A percentile compares a stretch with the other conserved stretches of the same genome.
Evolutionary conservation across 495 filamentous ascomycete species (phyloP).

Genomic region (Tuber umbilicatum): DNA sequence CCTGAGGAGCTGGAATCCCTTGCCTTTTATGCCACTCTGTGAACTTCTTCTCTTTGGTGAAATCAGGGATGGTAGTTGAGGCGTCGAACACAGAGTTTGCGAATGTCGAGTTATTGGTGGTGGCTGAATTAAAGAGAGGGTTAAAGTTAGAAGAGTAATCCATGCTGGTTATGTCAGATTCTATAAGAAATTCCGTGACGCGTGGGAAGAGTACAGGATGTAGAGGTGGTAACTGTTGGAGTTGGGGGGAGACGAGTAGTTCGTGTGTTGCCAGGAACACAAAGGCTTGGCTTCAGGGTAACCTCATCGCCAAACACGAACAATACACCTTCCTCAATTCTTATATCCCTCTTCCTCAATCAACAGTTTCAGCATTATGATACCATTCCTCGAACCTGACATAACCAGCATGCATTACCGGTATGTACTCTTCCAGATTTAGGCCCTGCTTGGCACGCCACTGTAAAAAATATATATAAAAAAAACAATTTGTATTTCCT

Average conservation of each 20-base stretch:
- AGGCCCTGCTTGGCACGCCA: no score
- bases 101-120: slow-evolving; percentile 22
- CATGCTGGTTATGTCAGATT: slow-evolving; percentile 15
- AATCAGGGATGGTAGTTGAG: slow-evolving; percentile 19
- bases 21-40: slow-evolving; percentile 39
- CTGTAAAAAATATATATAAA: no score
- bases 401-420: no score
- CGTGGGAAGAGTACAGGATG: background rate
- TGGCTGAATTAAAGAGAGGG: slow-evolving; percentile 20
- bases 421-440: no score
- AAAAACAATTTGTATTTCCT: no score
- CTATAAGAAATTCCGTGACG: background rate
- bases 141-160: slow-evolving; percentile 35
- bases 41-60: slow-evolving; percentile 38
- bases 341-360: no score
- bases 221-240: background rate
- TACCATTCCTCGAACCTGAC: no score
- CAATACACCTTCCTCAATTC: no score
- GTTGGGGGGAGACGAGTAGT: background rate
- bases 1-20: slow-evolving; percentile 37
- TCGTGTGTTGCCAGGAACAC: background rate
- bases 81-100: slow-evolving; percentile 15
- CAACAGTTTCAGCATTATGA: no score
- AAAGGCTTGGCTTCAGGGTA: background rate
- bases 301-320: background rate